Conservation (phyloP, 371 early-diverging fungal species). For the Sporodiniella umbellata region DNA sequence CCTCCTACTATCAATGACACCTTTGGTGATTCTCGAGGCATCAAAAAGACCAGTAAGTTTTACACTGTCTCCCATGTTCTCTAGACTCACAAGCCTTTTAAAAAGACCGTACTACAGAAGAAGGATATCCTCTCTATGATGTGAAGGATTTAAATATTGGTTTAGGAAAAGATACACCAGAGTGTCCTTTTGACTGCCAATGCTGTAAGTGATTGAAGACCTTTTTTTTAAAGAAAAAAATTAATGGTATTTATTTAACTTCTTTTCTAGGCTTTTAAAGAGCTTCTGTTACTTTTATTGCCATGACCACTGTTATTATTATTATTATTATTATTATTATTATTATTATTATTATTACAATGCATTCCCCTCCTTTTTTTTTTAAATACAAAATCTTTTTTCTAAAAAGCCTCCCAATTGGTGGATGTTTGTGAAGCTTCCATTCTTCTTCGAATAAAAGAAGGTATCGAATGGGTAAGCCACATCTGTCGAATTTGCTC, state of each 20-base stretch:
- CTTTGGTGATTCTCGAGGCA: constrained; percentile 45
- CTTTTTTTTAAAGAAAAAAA: too few species aligned
- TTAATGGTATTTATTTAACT: too few species aligned
- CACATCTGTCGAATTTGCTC: constrained; percentile 85
- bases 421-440: constrained; percentile 50
- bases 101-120: constrained; percentile 49
- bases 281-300: background rate
- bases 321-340: too few species aligned
- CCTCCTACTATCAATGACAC: constrained; percentile 25
- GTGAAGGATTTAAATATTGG: constrained; percentile 46
- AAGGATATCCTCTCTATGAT: constrained; percentile 51
- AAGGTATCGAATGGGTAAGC: constrained; percentile 82
- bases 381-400: too few species aligned
- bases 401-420: constrained; percentile 30
- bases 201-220: constrained; percentile 48
- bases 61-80: too few species aligned
- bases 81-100: too few species aligned
- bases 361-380: background rate
- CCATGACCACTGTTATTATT: too few species aligned
- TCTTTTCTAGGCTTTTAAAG: background rate
- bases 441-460: constrained; percentile 84
- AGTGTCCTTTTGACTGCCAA: constrained; percentile 48
- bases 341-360: background rate
- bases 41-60: constrained; percentile 42
- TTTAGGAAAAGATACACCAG: constrained; percentile 43